A percentile compares a stretch with the other conserved stretches of the same genome.
These are phyloP conservation scores for Schizochytrium sp. DNA, from an alignment of 108 stramenopile species.

Conservation along the genomic window DNA sequence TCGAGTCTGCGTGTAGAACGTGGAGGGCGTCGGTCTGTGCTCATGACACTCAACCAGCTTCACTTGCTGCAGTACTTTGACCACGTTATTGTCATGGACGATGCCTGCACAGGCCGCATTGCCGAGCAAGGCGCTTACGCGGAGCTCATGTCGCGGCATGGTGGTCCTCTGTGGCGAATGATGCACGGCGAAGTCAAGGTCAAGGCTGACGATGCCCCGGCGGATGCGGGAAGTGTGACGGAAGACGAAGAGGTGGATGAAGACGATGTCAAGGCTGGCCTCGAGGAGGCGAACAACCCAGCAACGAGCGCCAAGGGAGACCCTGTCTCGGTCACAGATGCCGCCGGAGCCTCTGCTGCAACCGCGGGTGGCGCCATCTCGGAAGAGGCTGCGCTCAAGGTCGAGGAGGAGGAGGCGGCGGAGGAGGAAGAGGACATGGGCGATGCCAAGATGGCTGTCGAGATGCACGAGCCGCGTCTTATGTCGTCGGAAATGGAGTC, in stretches of 20 bases:
- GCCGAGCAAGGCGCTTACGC: background rate
- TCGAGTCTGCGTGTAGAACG: background rate
- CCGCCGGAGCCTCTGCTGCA: no score
- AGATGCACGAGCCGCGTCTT: background rate
- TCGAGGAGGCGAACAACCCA: no score
- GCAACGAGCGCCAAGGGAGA: no score
- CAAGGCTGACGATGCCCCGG: background rate
- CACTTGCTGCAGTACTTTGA: background rate
- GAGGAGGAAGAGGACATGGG: background rate
- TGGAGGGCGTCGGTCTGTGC: background rate
- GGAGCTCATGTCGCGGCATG: background rate
- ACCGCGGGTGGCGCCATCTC: no score
- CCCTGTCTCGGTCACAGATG: no score
- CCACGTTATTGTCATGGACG: background rate
- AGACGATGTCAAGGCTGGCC: no score
- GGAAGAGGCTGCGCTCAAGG: no score
- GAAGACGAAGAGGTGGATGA: background rate
- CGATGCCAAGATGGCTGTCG: background rate
- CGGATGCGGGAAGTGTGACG: background rate
- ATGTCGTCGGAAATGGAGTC: background rate
- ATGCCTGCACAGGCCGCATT: background rate
- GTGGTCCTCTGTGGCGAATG: background rate
- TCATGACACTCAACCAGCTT: conserved; percentile 18
- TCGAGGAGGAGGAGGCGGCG: no score
- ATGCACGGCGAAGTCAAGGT: background rate